phyloP scores from a whole-genome alignment of 495 filamentous ascomycete species.

The Jackrogersella minutella region DNA sequence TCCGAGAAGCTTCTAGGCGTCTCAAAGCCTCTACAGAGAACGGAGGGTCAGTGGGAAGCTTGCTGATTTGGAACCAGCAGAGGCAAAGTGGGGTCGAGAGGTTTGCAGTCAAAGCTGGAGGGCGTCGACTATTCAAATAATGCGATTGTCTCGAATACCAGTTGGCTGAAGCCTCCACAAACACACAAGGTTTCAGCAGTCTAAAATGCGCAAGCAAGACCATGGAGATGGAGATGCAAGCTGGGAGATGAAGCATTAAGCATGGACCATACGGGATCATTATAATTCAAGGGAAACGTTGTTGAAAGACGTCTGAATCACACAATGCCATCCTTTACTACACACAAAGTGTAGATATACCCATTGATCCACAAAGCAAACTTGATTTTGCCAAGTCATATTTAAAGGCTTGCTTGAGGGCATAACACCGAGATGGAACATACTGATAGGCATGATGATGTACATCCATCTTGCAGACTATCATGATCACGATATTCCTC shows the following conservation, averaged over 20 bases:
- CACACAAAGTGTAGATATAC: neutral
- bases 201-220: neutral
- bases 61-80: conserved; percentile 71
- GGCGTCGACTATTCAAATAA: conserved; percentile 71
- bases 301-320: neutral
- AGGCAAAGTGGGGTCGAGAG: conserved; percentile 67
- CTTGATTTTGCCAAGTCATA: neutral
- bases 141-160: neutral
- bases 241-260: too few species aligned
- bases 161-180: neutral
- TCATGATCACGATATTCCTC: too few species aligned
- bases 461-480: too few species aligned
- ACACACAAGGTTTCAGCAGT: neutral
- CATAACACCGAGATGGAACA: neutral
- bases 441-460: too few species aligned
- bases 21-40: conserved; percentile 71
- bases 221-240: too few species aligned
- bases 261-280: neutral
- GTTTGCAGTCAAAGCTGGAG: conserved; percentile 67
- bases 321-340: neutral
- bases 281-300: neutral
- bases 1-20: conserved; percentile 79
- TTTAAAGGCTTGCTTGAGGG: neutral
- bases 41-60: conserved; percentile 74
- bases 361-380: neutral